Conservation (phyloP, 129 eudicot genomes). For the Helianthus tuberosus region DNA sequence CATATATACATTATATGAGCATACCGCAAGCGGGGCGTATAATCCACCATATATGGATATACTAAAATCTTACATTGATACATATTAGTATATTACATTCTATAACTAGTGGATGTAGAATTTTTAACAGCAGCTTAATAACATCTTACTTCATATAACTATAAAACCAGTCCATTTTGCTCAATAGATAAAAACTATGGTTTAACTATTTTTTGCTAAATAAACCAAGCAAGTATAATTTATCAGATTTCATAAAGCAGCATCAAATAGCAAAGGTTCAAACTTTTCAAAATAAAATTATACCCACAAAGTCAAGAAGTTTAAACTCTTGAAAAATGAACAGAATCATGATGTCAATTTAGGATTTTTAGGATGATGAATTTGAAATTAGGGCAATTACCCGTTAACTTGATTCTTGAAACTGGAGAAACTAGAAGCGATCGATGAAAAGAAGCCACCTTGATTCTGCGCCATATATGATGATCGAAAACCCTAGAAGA, state of each 20-base stretch:
- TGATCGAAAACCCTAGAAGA: slow-evolving; percentile 29
- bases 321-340: no score
- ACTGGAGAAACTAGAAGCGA: slow-evolving; percentile 59
- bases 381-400: slow-evolving; percentile 29
- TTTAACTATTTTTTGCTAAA: not conserved
- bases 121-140: no score
- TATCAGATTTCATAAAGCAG: not conserved
- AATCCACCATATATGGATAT: not conserved
- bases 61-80: not conserved
- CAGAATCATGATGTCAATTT: no score
- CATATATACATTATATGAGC: no score
- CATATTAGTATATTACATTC: not conserved
- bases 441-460: slow-evolving; percentile 53
- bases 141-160: not conserved
- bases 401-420: slow-evolving; percentile 58
- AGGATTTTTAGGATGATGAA: no score
- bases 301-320: no score
- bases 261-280: not conserved
- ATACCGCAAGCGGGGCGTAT: no score
- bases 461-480: slow-evolving; percentile 47
- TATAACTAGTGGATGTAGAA: not conserved
- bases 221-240: not conserved
- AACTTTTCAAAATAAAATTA: not conserved
- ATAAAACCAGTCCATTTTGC: not conserved
- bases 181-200: not conserved